Percentiles rank a stretch among this genome's conserved stretches.
Conservation (phyloP, 2,329 filamentous ascomycete genomes). For the Mycogone perniciosa region DNA sequence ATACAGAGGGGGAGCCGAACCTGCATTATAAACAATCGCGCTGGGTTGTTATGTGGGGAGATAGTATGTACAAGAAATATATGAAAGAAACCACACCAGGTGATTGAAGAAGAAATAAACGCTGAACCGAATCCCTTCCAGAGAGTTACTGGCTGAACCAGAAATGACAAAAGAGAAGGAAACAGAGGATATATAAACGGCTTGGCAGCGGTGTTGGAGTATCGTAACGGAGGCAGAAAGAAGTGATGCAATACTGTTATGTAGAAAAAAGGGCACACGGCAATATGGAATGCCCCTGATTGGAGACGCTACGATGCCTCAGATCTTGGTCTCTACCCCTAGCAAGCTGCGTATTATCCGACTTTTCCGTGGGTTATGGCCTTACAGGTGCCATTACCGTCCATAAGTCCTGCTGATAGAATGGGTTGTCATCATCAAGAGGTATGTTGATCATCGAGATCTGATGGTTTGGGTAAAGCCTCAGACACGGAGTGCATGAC, state of each 20-base stretch:
- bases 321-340: too few species aligned
- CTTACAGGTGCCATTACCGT: too few species aligned
- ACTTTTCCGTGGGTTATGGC: too few species aligned
- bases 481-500: constrained; percentile 13
- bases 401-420: background rate
- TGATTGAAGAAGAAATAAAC: constrained; percentile 6
- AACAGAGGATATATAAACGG: constrained; percentile 5
- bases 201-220: background rate
- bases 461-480: constrained; percentile 2
- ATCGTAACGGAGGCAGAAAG: background rate
- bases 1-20: constrained; percentile 14
- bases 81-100: constrained; percentile 10
- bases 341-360: too few species aligned
- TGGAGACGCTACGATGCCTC: too few species aligned
- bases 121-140: constrained; percentile 4
- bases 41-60: background rate
- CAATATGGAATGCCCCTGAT: too few species aligned
- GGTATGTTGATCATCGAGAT: background rate
- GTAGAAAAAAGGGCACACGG: too few species aligned
- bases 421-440: background rate
- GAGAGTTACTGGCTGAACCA: constrained; percentile 5
- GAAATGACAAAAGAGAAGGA: constrained; percentile 1
- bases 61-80: constrained; percentile 1
- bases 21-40: constrained; percentile 13
- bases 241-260: too few species aligned